These are phyloP conservation scores for Dimocarpus longan DNA, from an alignment of 345 rosid genomes.

Conservation along the genomic window DNA sequence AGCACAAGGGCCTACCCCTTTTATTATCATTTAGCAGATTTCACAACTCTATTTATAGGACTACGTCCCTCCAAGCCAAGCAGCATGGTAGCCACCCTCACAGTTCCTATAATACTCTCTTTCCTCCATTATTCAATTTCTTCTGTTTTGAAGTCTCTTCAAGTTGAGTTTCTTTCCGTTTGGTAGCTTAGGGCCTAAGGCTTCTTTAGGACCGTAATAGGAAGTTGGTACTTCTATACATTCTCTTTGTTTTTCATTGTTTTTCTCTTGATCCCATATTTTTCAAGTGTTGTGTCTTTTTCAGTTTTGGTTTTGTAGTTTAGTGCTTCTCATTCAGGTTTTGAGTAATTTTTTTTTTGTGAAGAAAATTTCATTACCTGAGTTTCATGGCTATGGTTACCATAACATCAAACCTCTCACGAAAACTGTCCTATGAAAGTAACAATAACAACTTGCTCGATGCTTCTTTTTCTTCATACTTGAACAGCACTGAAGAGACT, in stretches of 20 bases:
- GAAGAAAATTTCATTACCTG: background rate
- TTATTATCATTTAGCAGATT: constrained; percentile 12
- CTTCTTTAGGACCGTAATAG: constrained; percentile 11
- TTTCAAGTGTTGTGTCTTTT: constrained; percentile 28
- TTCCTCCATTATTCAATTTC: constrained; percentile 7
- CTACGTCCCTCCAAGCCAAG: constrained; percentile 15
- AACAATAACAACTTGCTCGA: constrained; percentile 32
- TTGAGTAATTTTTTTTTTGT: background rate
- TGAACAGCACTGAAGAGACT: constrained; percentile 43
- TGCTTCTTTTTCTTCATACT: constrained; percentile 57
- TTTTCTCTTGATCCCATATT: constrained; percentile 3
- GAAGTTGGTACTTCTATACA: background rate
- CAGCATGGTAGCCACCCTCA: background rate
- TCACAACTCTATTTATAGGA: constrained; percentile 28
- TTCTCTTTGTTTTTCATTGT: background rate
- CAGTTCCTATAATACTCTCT: background rate
- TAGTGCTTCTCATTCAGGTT: constrained; percentile 7
- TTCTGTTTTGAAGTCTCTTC: constrained; percentile 1
- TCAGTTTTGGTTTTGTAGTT: constrained; percentile 27
- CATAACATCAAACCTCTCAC: constrained; percentile 32
- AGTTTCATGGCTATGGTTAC: constrained; percentile 37
- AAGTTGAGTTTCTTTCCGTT: constrained; percentile 19
- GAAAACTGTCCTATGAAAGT: constrained; percentile 30
- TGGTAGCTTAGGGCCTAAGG: constrained; percentile 7
- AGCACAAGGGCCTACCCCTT: constrained; percentile 32